These are phyloP conservation scores for Ceratobasidium sp. DNA, from an alignment of 1,284 basidiomycete genomes.

Conservation along the genomic window DNA sequence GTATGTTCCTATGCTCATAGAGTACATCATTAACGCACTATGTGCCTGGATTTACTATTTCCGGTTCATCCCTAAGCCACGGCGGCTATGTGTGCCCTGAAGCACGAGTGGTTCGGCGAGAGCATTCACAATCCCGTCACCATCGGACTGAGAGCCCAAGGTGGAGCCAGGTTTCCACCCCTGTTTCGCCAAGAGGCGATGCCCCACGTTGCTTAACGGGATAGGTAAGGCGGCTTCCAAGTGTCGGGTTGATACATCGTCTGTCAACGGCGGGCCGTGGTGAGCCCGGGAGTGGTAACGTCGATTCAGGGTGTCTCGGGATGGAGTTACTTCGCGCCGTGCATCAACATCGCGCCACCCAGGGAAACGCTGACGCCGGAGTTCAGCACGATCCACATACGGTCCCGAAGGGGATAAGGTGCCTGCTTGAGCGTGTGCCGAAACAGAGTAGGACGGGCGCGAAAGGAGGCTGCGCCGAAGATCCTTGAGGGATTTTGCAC, in stretches of 20 bases:
- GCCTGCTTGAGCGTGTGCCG: background rate
- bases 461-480: slow-evolving; percentile 30
- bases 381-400: slow-evolving; percentile 46
- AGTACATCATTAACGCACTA: slow-evolving; percentile 17
- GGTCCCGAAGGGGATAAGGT: background rate
- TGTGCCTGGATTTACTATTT: slow-evolving; percentile 12
- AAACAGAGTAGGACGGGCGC: slow-evolving; percentile 16
- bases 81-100: slow-evolving; percentile 33
- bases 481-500: slow-evolving; percentile 2
- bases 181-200: slow-evolving; percentile 72
- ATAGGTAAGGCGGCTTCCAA: slow-evolving; percentile 55
- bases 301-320: slow-evolving; percentile 48
- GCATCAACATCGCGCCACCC: slow-evolving; percentile 41
- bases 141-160: slow-evolving; percentile 58
- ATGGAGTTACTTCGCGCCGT: slow-evolving; percentile 21
- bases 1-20: background rate
- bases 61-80: slow-evolving; percentile 42
- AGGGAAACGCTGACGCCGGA: slow-evolving; percentile 40
- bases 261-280: slow-evolving; percentile 49
- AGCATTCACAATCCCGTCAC: slow-evolving; percentile 48
- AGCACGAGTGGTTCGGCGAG: slow-evolving; percentile 42
- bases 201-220: slow-evolving; percentile 70
- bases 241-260: background rate
- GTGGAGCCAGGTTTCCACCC: slow-evolving; percentile 76
- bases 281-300: slow-evolving; percentile 51